Conservation (phyloP, 2,329 filamentous ascomycete species). For the Fusarium duplospermum region DNA sequence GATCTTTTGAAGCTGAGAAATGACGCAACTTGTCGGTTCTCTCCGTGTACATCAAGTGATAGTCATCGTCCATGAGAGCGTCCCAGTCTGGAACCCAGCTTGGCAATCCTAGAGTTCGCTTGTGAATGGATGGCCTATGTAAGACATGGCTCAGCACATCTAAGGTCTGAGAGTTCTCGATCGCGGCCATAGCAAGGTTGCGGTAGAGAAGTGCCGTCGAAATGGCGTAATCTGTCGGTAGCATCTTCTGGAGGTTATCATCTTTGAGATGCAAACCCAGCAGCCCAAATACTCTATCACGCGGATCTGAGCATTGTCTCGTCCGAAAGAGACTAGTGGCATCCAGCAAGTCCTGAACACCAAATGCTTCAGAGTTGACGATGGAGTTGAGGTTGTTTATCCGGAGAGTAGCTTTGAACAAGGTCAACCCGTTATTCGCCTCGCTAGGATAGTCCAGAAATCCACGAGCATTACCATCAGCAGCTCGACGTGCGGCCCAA, state of each 20-base stretch:
- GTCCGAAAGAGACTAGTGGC: constrained; percentile 10
- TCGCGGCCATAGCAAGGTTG: not conserved
- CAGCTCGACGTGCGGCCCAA: constrained; percentile 11
- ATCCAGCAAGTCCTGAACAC: not conserved
- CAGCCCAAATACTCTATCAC: constrained; percentile 10
- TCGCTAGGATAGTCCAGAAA: constrained; percentile 4
- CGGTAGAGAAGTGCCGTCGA: not conserved
- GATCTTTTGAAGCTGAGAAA: not conserved
- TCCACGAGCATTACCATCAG: constrained; percentile 1
- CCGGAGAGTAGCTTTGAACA: constrained; percentile 11
- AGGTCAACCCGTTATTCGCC: not conserved
- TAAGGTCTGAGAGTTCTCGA: not conserved
- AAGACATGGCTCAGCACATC: constrained; percentile 16
- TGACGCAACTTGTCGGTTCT: not conserved
- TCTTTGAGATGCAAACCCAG: not conserved
- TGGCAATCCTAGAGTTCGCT: not conserved
- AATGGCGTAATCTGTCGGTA: constrained; percentile 1
- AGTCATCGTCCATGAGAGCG: constrained; percentile 5
- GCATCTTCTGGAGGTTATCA: not conserved
- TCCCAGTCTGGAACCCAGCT: constrained; percentile 20
- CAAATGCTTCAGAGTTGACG: not conserved
- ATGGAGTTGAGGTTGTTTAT: constrained; percentile 3
- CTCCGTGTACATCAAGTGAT: constrained; percentile 7
- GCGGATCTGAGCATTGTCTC: constrained; percentile 7
- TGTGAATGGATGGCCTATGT: not conserved